Conservation (phyloP, 2,329 filamentous ascomycete genomes). For the Mariannaea sp. region DNA sequence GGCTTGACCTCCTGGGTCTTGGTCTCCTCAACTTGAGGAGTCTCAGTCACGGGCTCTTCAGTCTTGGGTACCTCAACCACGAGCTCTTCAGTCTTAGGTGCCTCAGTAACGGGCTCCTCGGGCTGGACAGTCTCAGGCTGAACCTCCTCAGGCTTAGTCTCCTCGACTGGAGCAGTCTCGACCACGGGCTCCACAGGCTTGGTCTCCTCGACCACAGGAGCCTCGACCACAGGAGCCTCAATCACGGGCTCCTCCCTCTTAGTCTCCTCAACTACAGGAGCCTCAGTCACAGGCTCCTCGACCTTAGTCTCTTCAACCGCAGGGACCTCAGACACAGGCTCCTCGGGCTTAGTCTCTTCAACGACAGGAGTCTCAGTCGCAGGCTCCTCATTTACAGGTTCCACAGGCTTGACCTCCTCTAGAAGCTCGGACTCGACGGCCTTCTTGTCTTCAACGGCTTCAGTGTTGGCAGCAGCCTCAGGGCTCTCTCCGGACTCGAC, state of each 20-base stretch:
- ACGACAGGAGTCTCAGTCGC: slow-evolving; percentile 27
- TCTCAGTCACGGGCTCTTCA: background rate
- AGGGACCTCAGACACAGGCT: slow-evolving; percentile 20
- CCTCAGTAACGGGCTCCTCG: slow-evolving; percentile 7
- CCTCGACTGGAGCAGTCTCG: slow-evolving; percentile 1
- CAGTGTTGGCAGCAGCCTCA: slow-evolving; percentile 72
- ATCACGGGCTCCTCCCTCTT: slow-evolving; percentile 26
- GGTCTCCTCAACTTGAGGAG: slow-evolving; percentile 3
- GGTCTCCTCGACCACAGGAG: slow-evolving; percentile 14
- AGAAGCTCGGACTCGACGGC: slow-evolving; percentile 75
- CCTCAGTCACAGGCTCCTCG: slow-evolving; percentile 21
- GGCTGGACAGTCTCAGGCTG: background rate
- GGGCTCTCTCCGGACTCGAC: slow-evolving; percentile 63
- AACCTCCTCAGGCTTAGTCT: slow-evolving; percentile 14
- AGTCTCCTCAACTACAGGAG: slow-evolving; percentile 13
- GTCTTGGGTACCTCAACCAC: background rate
- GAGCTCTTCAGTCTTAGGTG: background rate
- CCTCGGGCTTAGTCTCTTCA: too few species aligned
- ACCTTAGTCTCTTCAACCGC: slow-evolving; percentile 25
- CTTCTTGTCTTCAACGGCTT: slow-evolving; percentile 76
- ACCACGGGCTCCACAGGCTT: slow-evolving; percentile 8
- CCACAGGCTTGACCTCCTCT: slow-evolving; percentile 58
- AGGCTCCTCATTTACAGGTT: too few species aligned
- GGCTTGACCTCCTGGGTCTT: slow-evolving; percentile 25
- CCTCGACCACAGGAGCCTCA: slow-evolving; percentile 19